Percentiles rank a stretch among this genome's conserved stretches.
Conservation (phyloP, 805 yeast genomes). For the Ogataea zsoltii region DNA sequence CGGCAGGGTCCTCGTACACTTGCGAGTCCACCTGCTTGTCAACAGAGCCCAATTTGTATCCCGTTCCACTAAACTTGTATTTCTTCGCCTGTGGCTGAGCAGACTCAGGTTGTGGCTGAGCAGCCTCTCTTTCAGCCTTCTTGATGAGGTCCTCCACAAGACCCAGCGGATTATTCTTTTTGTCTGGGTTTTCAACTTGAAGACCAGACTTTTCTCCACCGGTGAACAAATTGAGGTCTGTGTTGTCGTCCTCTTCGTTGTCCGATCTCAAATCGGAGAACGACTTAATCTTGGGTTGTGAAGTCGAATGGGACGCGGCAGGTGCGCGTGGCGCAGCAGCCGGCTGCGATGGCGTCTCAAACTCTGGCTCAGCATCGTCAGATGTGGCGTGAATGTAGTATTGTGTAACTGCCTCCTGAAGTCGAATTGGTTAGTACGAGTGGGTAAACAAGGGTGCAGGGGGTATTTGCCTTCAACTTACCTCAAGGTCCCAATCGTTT, state of each 20-base stretch:
- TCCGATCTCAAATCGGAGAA: constrained; percentile 36
- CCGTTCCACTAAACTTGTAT: constrained; percentile 47
- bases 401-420: constrained; percentile 29
- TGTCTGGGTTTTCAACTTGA: constrained; percentile 73
- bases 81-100: constrained; percentile 28
- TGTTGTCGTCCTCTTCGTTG: constrained; percentile 34
- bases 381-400: constrained; percentile 25
- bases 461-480: constrained; percentile 13
- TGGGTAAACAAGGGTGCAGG: background rate
- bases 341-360: background rate
- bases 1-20: constrained; percentile 33
- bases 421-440: constrained; percentile 4
- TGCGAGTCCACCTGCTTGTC: constrained; percentile 37
- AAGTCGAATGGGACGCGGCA: background rate
- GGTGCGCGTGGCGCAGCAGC: background rate
- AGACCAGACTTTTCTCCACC: constrained; percentile 77
- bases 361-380: constrained; percentile 11
- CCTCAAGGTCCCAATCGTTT: constrained; percentile 31
- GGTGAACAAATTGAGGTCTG: constrained; percentile 44
- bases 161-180: constrained; percentile 39
- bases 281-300: constrained; percentile 28
- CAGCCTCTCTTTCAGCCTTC: constrained; percentile 66
- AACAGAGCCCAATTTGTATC: constrained; percentile 53
- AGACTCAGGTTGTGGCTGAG: constrained; percentile 41
- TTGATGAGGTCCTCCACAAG: constrained; percentile 58